phyloP scores from a whole-genome alignment of 805 yeast genomes.

The Lipomyces starkeyi region DNA sequence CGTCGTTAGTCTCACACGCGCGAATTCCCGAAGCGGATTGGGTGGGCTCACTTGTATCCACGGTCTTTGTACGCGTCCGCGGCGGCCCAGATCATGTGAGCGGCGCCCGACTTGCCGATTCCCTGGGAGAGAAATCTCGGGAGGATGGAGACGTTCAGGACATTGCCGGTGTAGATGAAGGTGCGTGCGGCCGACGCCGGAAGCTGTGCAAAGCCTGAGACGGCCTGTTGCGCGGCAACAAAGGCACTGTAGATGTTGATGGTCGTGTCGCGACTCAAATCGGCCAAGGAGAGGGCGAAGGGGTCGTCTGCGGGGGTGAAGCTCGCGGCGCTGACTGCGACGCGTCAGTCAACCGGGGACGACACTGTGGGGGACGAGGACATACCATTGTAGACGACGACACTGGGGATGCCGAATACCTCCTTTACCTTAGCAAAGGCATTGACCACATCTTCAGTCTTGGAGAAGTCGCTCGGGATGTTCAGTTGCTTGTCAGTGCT shows the following conservation, averaged over 20 bases:
- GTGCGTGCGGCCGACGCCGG: slow-evolving; percentile 8
- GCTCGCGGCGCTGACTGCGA: slow-evolving; percentile 1
- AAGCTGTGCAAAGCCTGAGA: slow-evolving; percentile 12
- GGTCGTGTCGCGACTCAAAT: not conserved
- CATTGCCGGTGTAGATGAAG: slow-evolving; percentile 16
- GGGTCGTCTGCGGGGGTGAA: slow-evolving; percentile 10
- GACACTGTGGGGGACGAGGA: not conserved
- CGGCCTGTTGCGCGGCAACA: slow-evolving; percentile 17
- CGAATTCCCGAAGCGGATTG: not conserved
- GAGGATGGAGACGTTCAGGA: slow-evolving; percentile 7
- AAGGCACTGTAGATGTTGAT: slow-evolving; percentile 8
- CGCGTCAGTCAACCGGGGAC: not conserved
- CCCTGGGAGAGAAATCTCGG: slow-evolving; percentile 8
- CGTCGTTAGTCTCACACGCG: not conserved
- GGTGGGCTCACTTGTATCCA: slow-evolving; percentile 13
- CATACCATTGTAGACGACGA: slow-evolving; percentile 17
- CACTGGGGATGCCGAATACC: slow-evolving; percentile 14
- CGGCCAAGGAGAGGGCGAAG: slow-evolving; percentile 8
- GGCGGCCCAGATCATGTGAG: slow-evolving; percentile 16
- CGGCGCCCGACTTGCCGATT: slow-evolving; percentile 12
- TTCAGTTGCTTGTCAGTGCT: slow-evolving; percentile 9
- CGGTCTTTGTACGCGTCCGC: slow-evolving; percentile 14
- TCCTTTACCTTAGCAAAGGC: slow-evolving; percentile 8
- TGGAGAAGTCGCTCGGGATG: slow-evolving; percentile 17
- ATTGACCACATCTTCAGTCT: slow-evolving; percentile 10